Base-by-base conservation (phyloP, 257 asterid species). In the Euphrasia confusa region DNA sequence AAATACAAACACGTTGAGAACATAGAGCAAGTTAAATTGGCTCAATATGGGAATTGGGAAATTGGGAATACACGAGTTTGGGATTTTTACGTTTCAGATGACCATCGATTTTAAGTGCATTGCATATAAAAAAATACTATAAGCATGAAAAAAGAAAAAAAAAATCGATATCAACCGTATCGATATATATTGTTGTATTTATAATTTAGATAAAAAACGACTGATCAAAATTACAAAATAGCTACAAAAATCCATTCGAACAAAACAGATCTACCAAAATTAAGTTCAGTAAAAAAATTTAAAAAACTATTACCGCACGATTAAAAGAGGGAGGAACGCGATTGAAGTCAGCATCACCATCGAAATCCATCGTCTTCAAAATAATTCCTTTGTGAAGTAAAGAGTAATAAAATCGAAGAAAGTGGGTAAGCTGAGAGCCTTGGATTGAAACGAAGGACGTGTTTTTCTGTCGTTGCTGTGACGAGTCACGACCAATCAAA, bases 291-390 rank as follows among this genome's bases (percentile, higher is more conserved):
- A 1, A 9, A n/a, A 45, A 17, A 10, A 5, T 14, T 10, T n/a
- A 45, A 21, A 10, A 37, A 47, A 15, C 3, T 4, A 21, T 47
- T 81, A 85, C 96, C 89, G 60, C 55, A 15, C 73, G 84, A 70
- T 87, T 84, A 67, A 81, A 82, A 39, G 85, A 63, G 28, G 82
- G 81, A 66, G 74, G 76, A 40, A 63, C 68, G 39, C 52, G 78
- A 49, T 65, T 79, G 67, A 65, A 66, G 62, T 70, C 82, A 45
- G 75, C 74, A 58, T 79, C 85, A n/a, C 71, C 70, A 4, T 75
- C 80, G 69, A 15, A 70, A 67, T 70, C 87, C 89, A 78, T 80
- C 49, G 63, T 63, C 48, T 9, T 9, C 0, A 27, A 21, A 21
- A 21, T 1, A 21, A 21, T 30, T 30, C 33, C 4, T 30, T 30